A percentile compares a stretch with the other conserved stretches of the same genome.
These are phyloP conservation scores for Cicer judaicum DNA, from an alignment of 306 rosid species.

Conservation along the genomic window DNA sequence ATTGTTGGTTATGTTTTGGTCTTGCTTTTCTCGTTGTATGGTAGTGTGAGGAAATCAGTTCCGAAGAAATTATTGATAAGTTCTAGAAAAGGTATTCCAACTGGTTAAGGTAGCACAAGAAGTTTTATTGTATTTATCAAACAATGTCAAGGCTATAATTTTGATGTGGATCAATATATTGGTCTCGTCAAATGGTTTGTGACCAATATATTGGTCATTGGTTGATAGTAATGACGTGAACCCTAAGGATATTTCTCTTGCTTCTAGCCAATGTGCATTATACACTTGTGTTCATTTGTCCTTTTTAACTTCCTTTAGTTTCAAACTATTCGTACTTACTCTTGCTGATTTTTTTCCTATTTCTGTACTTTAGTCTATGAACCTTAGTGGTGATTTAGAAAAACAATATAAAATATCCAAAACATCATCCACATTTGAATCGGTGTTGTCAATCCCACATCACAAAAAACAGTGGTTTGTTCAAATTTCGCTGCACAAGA, in stretches of 20 bases:
- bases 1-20: not conserved
- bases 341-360: slow-evolving; percentile 13
- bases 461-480: not conserved
- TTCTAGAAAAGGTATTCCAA: not conserved
- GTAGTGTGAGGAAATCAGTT: not conserved
- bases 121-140: not conserved
- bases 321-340: slow-evolving; percentile 8
- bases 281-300: not conserved
- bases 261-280: not conserved
- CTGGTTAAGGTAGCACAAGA: not conserved
- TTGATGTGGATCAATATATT: slow-evolving; percentile 22
- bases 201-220: not conserved
- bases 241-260: slow-evolving; percentile 23
- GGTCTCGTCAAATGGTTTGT: slow-evolving; percentile 23
- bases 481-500: not conserved
- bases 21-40: not conserved
- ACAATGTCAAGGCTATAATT: not conserved
- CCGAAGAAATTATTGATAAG: not conserved
- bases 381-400: slow-evolving; percentile 10
- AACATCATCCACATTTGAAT: slow-evolving; percentile 3
- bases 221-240: slow-evolving; percentile 3
- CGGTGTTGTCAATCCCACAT: not conserved
- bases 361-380: slow-evolving; percentile 10
- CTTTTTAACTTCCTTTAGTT: slow-evolving; percentile 4
- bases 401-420: not conserved